These are phyloP conservation scores for Xylaria sp. DNA, from an alignment of 2,329 filamentous ascomycete genomes.

Conservation along the genomic window DNA sequence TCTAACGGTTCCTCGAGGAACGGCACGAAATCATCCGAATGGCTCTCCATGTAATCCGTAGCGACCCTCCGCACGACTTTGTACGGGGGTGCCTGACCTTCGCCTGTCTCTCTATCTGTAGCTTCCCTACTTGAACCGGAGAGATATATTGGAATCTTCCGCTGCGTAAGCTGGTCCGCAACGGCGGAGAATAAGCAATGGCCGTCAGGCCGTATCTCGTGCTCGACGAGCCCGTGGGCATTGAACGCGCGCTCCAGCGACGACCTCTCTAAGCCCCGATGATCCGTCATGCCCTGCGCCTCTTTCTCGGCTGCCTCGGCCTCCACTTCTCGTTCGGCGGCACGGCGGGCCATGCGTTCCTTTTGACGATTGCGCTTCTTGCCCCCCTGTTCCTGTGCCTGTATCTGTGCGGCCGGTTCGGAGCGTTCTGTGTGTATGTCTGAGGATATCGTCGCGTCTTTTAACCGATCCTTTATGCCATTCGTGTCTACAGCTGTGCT, in stretches of 20 bases:
- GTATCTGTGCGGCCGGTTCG: conserved; percentile 13
- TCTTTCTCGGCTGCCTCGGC: conserved; percentile 76
- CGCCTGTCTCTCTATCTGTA: not conserved
- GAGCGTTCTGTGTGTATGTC: conserved; percentile 29
- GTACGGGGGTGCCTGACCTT: conserved; percentile 61
- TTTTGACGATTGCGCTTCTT: conserved; percentile 93
- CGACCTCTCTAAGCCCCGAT: conserved; percentile 74
- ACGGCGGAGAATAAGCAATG: conserved; percentile 95
- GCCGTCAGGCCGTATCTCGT: conserved; percentile 87
- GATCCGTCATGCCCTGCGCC: conserved; percentile 77
- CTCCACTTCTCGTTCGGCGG: conserved; percentile 81
- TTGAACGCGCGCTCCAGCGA: conserved; percentile 76
- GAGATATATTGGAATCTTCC: conserved; percentile 56
- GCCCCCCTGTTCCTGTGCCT: conserved; percentile 29
- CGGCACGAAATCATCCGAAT: conserved; percentile 83
- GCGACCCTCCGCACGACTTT: conserved; percentile 75
- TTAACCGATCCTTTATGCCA: conserved; percentile 38
- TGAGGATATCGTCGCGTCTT: conserved; percentile 33
- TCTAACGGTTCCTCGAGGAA: conserved; percentile 86
- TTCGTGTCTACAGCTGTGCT: conserved; percentile 27
- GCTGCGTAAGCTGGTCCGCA: conserved; percentile 78
- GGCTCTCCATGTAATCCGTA: conserved; percentile 77
- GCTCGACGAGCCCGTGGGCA: conserved; percentile 72
- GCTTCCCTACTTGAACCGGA: conserved; percentile 10
- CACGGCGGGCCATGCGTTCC: conserved; percentile 86